A percentile compares a stretch with the other conserved stretches of the same genome.
phyloP scores from a whole-genome alignment of 441 rosid genomes.

The Pelargonium australe region DNA sequence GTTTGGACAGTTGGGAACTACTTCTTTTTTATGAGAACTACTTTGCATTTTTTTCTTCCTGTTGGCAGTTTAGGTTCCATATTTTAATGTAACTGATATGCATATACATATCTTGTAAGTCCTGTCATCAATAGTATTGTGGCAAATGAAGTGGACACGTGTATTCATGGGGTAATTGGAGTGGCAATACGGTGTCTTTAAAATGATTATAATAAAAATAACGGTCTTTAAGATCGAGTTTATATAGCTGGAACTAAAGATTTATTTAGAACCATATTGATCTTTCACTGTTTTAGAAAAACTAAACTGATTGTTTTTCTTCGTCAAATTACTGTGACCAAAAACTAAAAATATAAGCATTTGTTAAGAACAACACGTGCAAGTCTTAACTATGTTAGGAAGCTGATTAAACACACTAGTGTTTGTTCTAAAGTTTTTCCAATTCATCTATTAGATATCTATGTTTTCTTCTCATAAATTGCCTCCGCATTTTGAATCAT shows the following conservation, averaged over 20 bases:
- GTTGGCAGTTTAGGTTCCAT: not conserved
- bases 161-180: not conserved
- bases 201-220: too few relatives aligned
- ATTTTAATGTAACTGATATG: not conserved
- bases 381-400: too few relatives aligned
- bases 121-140: not conserved
- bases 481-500: slow-evolving; percentile 14
- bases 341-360: too few relatives aligned
- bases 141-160: not conserved
- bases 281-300: too few relatives aligned
- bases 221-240: not conserved
- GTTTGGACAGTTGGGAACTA: not conserved
- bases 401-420: not conserved
- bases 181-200: not conserved
- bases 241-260: not conserved
- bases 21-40: not conserved
- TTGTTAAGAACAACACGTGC: too few relatives aligned
- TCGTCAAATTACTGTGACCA: too few relatives aligned
- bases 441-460: not conserved
- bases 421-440: not conserved
- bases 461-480: slow-evolving; percentile 20
- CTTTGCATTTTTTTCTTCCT: not conserved
- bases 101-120: not conserved
- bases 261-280: not conserved
- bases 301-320: too few relatives aligned